Base-by-base conservation (phyloP, 1,139 yeast genomes). In the Scheffersomyces segobiensis region DNA sequence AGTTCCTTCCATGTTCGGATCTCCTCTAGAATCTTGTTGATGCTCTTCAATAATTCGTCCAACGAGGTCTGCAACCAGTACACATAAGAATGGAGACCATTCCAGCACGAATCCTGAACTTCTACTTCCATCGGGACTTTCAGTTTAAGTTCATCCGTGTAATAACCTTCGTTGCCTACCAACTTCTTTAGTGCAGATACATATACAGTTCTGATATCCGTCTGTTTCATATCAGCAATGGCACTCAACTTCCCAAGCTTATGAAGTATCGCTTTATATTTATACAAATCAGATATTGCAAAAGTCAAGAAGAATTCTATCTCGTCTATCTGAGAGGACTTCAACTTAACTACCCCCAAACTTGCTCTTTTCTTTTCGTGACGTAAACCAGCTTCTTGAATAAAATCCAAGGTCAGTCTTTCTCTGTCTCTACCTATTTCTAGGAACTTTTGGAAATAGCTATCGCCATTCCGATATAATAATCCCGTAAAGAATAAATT, bases 261-360 rank as follows among this genome's bases (percentile, higher is more conserved):
- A 20, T 72, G 70, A 18, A 84, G 67, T 1, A 67, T 57, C 0
- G 58, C 62, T 18, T 71, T 70, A 57, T 81, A 77, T 1, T 66
- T 67, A 1, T 65, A 68, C 46, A 88, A 68, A 63, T 88, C 91
- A 14, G 75, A 72, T 24, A 75, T 62, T 0, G 89, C 83, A 63
- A 80, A 88, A 52, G 79, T 78, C 32, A 88, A 67, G 65, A 90
- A 89, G 46, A 78, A 78, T 54, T 82, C 85, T 53, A 87, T 85
- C 53, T 87, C 89, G 19, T 77, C 67, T 3, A 79, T 67, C 53
- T 77, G 74, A n/a, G 57, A 57, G 2, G 59, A 58, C 1, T 74
- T 64, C 22, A 77, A 64, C 22, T 66, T 71, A 1, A 74, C 69
- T 4, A 69, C 72, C 1, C 76, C 76, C 10, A 64, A 50, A 7